Evolutionary conservation across 1,284 basidiomycete genomes (phyloP).

Genomic region (Tylopilus orsonianus): DNA sequence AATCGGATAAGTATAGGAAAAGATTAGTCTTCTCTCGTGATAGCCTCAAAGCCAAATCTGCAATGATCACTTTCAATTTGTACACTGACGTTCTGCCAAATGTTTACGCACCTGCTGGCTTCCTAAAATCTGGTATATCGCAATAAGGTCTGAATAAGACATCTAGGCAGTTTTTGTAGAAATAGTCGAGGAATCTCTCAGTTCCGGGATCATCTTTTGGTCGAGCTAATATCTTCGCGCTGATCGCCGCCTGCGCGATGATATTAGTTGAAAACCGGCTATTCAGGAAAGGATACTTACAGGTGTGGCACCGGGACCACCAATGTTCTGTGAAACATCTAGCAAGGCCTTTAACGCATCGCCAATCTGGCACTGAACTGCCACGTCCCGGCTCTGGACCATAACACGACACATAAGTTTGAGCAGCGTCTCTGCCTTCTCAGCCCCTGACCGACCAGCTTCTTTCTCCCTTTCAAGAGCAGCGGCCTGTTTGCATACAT

Average conservation of each 20-base stretch:
- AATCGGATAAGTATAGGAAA: constrained; percentile 83
- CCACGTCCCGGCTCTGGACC: constrained; percentile 78
- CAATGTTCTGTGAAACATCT: constrained; percentile 61
- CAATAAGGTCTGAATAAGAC: constrained; percentile 78
- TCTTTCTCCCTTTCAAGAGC: constrained; percentile 61
- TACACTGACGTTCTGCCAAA: not conserved
- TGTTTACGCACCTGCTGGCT: constrained; percentile 50
- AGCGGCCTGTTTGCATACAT: constrained; percentile 80
- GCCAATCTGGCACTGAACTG: constrained; percentile 87
- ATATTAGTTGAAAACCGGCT: constrained; percentile 4
- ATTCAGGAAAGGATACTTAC: constrained; percentile 27
- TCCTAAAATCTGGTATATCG: constrained; percentile 76
- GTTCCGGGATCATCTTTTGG: constrained; percentile 83
- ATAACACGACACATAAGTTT: constrained; percentile 77
- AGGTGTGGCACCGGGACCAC: constrained; percentile 38
- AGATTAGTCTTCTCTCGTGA: constrained; percentile 75
- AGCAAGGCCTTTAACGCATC: constrained; percentile 88
- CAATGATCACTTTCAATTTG: constrained; percentile 1
- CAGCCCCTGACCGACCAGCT: constrained; percentile 52
- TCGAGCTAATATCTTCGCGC: constrained; percentile 48
- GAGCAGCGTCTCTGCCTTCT: constrained; percentile 73
- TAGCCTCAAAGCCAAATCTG: constrained; percentile 55
- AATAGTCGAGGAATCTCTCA: constrained; percentile 88
- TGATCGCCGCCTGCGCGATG: constrained; percentile 24
- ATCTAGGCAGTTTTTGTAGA: constrained; percentile 81